These are phyloP conservation scores for Phialemoniopsis sp. DNA, from an alignment of 2,329 filamentous ascomycete genomes.

Conservation along the genomic window DNA sequence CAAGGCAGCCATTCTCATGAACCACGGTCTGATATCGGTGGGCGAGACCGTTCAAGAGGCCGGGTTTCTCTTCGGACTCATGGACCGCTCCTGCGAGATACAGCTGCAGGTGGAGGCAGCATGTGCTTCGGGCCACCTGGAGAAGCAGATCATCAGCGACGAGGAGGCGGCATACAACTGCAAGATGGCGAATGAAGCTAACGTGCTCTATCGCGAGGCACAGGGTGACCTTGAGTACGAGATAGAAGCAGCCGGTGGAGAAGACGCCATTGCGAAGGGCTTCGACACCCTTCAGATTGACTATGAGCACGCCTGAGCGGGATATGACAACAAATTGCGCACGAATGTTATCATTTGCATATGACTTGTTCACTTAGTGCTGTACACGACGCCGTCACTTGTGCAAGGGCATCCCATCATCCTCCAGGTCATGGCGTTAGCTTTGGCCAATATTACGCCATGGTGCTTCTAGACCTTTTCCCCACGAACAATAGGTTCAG, in stretches of 20 bases:
- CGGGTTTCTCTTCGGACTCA: constrained; percentile 62
- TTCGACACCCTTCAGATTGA: constrained; percentile 11
- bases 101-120: constrained; percentile 68
- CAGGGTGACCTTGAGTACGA: constrained; percentile 42
- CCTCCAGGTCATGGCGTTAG: no score
- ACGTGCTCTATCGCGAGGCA: constrained; percentile 39
- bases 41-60: constrained; percentile 72
- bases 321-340: background rate
- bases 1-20: constrained; percentile 62
- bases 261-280: constrained; percentile 17
- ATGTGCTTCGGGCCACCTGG: constrained; percentile 31
- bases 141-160: constrained; percentile 32
- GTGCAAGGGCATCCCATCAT: no score
- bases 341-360: no score
- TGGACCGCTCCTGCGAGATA: constrained; percentile 66
- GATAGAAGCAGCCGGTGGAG: constrained; percentile 33
- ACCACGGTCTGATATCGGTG: constrained; percentile 69
- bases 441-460: no score
- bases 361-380: no score
- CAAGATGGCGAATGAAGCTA: constrained; percentile 40
- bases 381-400: no score
- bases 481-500: no score
- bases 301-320: constrained; percentile 1
- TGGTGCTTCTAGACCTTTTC: no score
- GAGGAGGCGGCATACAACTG: constrained; percentile 34